Evolutionary conservation across 768 basidiomycete species (phyloP), one percentile per base, ranked within the genome.

Genomic region (Lactarius deliciosus): DNA sequence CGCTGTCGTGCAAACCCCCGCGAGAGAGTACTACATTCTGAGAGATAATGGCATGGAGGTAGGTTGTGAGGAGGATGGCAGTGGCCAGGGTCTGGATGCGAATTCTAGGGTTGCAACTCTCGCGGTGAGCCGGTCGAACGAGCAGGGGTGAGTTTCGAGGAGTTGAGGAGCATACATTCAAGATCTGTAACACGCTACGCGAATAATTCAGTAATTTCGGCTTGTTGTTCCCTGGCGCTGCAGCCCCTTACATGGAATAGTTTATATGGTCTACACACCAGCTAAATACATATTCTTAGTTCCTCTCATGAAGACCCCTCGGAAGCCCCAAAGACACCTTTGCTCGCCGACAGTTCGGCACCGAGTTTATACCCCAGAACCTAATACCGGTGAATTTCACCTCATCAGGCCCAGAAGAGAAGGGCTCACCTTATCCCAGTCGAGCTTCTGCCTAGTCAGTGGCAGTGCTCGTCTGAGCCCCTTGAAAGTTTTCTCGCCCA

Each of bases 401-500:
- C 10, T 20, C 57, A 18, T 40, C 45, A 38, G 8, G 36, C 15
- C 36, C 40, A 50, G 13, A 20, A 13, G 7, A 22, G 13, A 68
- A n/a, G 56, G 22, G 67, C 71, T 61, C 34, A 91, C 93, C 82
- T 89, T 93, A 69, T 96, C 94, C 96, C 97, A 99, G 66, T 98
- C 95, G 43, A 98, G 76, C 77, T 98, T 98, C 74, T 93, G 91
- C 71, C 93, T 83, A 15, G 95, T 98, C 73, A 98, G 80, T 0
- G 96, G 97, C 64, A 99, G 77, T 1, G 95, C 94, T 43, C 97
- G 84, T 71, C 97, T 82, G 60, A 99, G 81, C 7, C 90, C 87
- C 76, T 92, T 93, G 84, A 98, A 98, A 0, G 91, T 90, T 78
- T 93, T 94, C 73, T 98, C 96, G 47, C 90, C 86, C 86, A 99